Evolutionary conservation across 495 filamentous ascomycete species (phyloP), one percentile per base, ranked within the genome.

Genomic region (Penicillium steckii): DNA sequence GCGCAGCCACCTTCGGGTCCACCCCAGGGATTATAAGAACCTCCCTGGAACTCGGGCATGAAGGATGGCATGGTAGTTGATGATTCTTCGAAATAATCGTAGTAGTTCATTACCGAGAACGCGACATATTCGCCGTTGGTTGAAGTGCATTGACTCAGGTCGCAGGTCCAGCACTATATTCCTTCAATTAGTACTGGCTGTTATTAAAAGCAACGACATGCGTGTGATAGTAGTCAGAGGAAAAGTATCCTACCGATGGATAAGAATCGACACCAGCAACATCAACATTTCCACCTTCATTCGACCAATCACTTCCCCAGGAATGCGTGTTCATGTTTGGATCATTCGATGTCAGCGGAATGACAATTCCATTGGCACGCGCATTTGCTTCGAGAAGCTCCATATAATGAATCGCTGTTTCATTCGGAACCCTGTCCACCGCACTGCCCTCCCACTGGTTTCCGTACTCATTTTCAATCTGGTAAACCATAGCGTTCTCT

Each of bases 31-130:
- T 83, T 83, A 53, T 81, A 85, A 7, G 72, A 76, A n/a, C 82
- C 82, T 19, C 82, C 82, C 58, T 85, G 82, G 61, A 85, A 85
- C 56, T 85, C 82, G 13, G 80, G 80, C 64, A 85, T 73, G 64
- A 83, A 84, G 7, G 64, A 70, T 0, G 82, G 82, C 58, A 80
- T 74, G 25, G 75, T 76, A 8, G 78, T 75, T 10, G 75, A 67
- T 4, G 72, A 66, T 50, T 75, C 66, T 49, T 74, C 66, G 63
- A 81, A 84, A 69, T 80, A 84, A 56, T 80, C 72, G 48, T 80
- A 80, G 50, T 81, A 80, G 43, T 78, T 65, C 22, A 75, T 53
- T 0, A 74, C 69, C 41, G 75, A 65, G 64, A 79, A 83, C 8
- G 78, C 71, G 15, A 81, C 72, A 29, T 80, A 80, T 42, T 71